Evolutionary conservation across 1,284 basidiomycete species (phyloP), one percentile per base, ranked within the genome.

Genomic region (Anthracocystis panici-leucophaei): DNA sequence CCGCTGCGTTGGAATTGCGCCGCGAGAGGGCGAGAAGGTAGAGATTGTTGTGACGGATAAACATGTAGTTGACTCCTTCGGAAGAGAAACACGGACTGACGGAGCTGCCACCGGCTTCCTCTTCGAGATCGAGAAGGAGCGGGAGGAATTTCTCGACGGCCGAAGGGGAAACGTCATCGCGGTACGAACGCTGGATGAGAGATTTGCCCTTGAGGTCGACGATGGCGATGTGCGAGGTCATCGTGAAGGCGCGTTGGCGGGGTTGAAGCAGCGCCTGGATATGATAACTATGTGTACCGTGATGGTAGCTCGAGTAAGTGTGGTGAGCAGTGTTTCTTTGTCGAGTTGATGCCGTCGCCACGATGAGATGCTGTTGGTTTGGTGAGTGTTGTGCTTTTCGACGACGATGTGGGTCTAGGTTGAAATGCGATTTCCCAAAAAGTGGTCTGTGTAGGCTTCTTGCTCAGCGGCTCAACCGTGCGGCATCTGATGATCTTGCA

Each of bases 191-290:
- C 86, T 98, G 96, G 79, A 99, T 99, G 62, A 99, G 90, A 31
- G 95, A 94, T 87, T 99, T 99, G 82, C 96, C 96, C 88, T 98
- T 98, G 86, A 99, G 90, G 87, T 99, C 96, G 82, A 97, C 92
- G 81, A 99, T 97, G 50, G 96, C 94, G 77, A 98, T 91, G 41
- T 87, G 71, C 16, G 86, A 86, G 27, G 85, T 83, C 85, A 86
- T 86, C 31, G 40, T 64, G 33, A 27, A 27, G 27, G 27, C 27
- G 33, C 45, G 44, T 6, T 12, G 9, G 21, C 5, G 29, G 33
- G 10, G 31, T 33, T 3, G 29, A 46, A 23, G 20, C 12, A n/a
- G 31, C 11, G 12, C 12, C 35, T 16, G 27, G 27, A 27, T 7
- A n/a, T 27, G 27, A 27, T 7, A 7, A 27, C 27, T 27, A 27